These are phyloP conservation scores for Populus hybrid DNA, from an alignment of 441 rosid genomes.

Conservation along the genomic window DNA sequence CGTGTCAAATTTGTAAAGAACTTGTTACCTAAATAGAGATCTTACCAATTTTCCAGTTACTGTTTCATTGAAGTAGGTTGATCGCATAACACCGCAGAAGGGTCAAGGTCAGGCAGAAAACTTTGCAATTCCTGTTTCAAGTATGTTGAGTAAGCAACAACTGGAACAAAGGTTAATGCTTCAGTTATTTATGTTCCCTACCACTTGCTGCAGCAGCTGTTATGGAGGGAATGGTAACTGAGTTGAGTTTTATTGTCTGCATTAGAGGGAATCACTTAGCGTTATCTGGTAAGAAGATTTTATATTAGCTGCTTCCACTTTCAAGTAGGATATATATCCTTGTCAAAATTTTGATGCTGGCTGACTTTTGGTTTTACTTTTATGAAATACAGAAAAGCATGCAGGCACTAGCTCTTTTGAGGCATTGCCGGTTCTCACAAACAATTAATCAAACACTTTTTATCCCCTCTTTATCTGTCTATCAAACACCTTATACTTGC, in stretches of 20 bases:
- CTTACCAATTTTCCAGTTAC: neutral
- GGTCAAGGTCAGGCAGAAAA: neutral
- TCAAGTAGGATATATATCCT: neutral
- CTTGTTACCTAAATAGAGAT: neutral
- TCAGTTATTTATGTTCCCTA: neutral
- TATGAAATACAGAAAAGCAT: conserved; percentile 21
- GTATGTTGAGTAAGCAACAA: neutral
- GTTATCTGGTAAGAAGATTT: neutral
- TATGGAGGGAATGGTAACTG: neutral
- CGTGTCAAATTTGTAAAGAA: neutral
- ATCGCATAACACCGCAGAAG: neutral
- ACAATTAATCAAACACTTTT: conserved; percentile 51
- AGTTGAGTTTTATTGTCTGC: neutral
- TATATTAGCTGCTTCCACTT: neutral
- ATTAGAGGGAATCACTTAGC: neutral
- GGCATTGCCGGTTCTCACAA: conserved; percentile 36
- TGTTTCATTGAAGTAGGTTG: neutral
- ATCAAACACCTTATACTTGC: conserved; percentile 11
- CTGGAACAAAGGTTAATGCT: neutral
- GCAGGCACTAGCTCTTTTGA: conserved; percentile 29
- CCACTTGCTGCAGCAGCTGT: neutral
- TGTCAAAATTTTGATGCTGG: neutral
- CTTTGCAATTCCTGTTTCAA: neutral
- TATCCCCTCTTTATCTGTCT: conserved; percentile 8
- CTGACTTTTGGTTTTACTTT: neutral